Evolutionary conservation across 176 grass and related monocot genomes (phyloP), one percentile per base, ranked within the genome.

Genomic region (bread wheat (Triticum aestivum)): DNA sequence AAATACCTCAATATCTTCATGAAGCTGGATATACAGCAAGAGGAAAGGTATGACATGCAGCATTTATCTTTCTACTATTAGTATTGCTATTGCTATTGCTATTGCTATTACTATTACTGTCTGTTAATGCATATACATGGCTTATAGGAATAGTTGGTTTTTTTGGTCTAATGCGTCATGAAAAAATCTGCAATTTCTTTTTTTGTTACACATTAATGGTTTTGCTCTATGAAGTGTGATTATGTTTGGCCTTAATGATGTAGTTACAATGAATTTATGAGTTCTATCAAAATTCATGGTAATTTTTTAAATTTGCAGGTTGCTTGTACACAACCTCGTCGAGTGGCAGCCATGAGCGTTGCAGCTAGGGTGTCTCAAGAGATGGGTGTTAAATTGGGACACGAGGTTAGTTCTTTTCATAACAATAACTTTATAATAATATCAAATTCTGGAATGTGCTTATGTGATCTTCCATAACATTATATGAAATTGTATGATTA

Each of bases 331-430:
- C 93, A 95, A 52, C 93, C 93, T 88, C 90, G 93, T 77, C 96
- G 91, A 84, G 96, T 98, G 79, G 96, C 96, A 70, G 96, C 96
- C 15, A 98, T 95, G 93, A 98, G 96, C 86, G 96, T 98, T 73
- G 65, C 96, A 71, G 96, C 96, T 67, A 92, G 93, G 87, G 93
- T 98, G 68, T 88, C 96, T 69, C 91, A 98, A 85, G 93, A 98
- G 79, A 95, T 98, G 91, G 96, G 93, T 38, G 91, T 98, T 77
- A 98, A 98, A 88, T 80, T 96, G 54, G 96, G 93, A 45, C 96
- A 98, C 39, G 96, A 98, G 96, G 96, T 98, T 92, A 86, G 65
- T 86, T 73, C 39, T 62, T 56, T 41, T 59, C 5, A 13, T 45
- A 30, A 21, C 58, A 39, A 11, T 75, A 32, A 30, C 5, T 21